Base-by-base conservation (phyloP, 129 eudicot species). In the Tagetes patula region DNA sequence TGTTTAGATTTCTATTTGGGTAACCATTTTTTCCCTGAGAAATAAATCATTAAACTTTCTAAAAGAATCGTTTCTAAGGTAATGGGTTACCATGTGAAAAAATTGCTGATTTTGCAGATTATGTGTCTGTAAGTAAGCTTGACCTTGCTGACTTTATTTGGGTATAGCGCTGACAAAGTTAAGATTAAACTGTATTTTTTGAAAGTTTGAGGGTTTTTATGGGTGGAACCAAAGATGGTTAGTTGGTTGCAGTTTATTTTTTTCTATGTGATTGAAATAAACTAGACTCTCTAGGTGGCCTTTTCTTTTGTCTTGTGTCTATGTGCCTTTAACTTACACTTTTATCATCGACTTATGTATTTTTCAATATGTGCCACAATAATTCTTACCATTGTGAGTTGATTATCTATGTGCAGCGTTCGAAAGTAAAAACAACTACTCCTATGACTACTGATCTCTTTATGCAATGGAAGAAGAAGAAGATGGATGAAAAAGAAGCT, bases 361-460 rank as follows among this genome's bases (percentile, higher is more conserved):
- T 7, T 43, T 42, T 43, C 8, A 43, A 8, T 43, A 43, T 43
- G 6, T 8, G 48, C 6, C 9, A 8, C 48, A 43, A 43, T 43
- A 43, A 8, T 43, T 42, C 47, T 42, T 43, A 43, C 48, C 11
- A 43, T 43, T 61, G 38, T 40, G 9, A 42, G 12, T 33, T 58
- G 27, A n/a, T 68, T 41, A 45, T 30, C 63, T 42, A 52, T 55
- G 42, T 5, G 48, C 58, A 86, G 91, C 86, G 91, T 69, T 83
- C 84, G 60, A 86, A 84, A 84, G 75, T 84, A 70, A 79, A 78
- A 73, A 81, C 84, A 12, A 74, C 86, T 55, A 86, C 91, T 63
- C 91, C 91, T 31, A 79, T 86, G 80, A 86, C 91, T 50, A 82
- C 88, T 50, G 86, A 86, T 27, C 69, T 86, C 33, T 86, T 86